Evolutionary conservation across 169 alveolate genomes (phyloP).

Genomic region (Cryptosporidium muris): DNA sequence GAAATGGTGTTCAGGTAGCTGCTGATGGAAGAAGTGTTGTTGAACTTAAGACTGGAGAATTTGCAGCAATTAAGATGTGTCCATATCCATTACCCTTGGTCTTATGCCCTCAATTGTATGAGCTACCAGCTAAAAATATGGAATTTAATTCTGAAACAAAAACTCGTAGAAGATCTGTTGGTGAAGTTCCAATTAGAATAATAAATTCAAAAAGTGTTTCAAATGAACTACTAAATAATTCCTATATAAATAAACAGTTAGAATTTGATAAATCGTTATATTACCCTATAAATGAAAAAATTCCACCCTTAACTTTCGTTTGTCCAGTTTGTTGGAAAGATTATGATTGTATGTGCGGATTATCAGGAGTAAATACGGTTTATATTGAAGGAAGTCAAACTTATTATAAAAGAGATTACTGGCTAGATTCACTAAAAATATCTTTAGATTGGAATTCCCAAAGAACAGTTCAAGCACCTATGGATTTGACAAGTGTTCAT

Average conservation of each 20-base stretch:
- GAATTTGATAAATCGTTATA: neutral
- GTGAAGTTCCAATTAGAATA: neutral
- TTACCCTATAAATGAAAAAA: too few relatives aligned
- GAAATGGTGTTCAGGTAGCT: conserved; percentile 75
- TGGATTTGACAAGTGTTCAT: conserved; percentile 27
- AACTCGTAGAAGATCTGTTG: neutral
- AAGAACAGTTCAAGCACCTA: conserved; percentile 60
- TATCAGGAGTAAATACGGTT: conserved; percentile 1
- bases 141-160: neutral
- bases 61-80: conserved; percentile 59
- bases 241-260: conserved; percentile 2
- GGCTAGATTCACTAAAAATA: conserved; percentile 45
- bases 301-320: neutral
- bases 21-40: conserved; percentile 76
- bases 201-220: neutral
- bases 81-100: conserved; percentile 63
- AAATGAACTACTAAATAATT: neutral
- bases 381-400: neutral
- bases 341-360: conserved; percentile 30
- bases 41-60: conserved; percentile 43
- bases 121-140: neutral
- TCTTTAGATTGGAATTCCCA: conserved; percentile 67
- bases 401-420: conserved; percentile 23
- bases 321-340: conserved; percentile 48
- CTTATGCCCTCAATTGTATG: conserved; percentile 44